Evolutionary conservation across 257 asterid genomes (phyloP), one percentile per base, ranked within the genome.

Genomic region (Thymus mandschuricus): DNA sequence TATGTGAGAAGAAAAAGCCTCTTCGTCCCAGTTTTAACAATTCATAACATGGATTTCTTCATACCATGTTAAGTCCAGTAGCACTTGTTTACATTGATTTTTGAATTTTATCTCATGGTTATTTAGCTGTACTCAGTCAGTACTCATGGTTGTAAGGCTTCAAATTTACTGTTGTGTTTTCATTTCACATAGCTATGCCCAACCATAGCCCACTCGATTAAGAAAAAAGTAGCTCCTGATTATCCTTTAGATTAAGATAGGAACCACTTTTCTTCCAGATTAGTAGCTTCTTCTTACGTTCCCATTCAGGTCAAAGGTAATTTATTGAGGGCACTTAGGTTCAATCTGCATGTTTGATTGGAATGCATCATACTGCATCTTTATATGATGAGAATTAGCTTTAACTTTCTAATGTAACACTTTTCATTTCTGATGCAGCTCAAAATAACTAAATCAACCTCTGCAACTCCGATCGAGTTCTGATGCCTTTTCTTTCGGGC

Each of bases 371-470:
- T 64, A 5, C 49, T 62, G 0, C 21, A 21, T 60, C 56, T 46
- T 29, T 8, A 50, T n/a, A 21, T 21, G 21, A 21, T 46, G 38
- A n/a, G 10, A 48, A 51, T 55, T 64, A 64, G 54, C 43, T 28
- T 38, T 51, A 28, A 29, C 38, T 10, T 4, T 52, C 56, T 50
- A 59, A 52, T 71, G 49, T 66, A 56, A 44, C 35, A 67, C 31
- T 66, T 70, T 74, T 71, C 69, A 60, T 74, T 57, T 56, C 64
- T 67, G 71, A 44, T 72, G 79, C 56, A 74, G 73, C 67, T 48
- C 50, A 46, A 67, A 66, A 48, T 64, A 64, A 64, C 56, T 68
- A n/a, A 52, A 46, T 13, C 62, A 51, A 60, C 58, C 7, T 38
- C 15, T 50, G 27, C 52, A 27, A 28, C 68, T 71, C 60, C 31